A percentile compares a stretch with the other conserved stretches of the same genome.
These are phyloP conservation scores for Microdochium paspali DNA, from an alignment of 2,329 filamentous ascomycete species.

Conservation along the genomic window DNA sequence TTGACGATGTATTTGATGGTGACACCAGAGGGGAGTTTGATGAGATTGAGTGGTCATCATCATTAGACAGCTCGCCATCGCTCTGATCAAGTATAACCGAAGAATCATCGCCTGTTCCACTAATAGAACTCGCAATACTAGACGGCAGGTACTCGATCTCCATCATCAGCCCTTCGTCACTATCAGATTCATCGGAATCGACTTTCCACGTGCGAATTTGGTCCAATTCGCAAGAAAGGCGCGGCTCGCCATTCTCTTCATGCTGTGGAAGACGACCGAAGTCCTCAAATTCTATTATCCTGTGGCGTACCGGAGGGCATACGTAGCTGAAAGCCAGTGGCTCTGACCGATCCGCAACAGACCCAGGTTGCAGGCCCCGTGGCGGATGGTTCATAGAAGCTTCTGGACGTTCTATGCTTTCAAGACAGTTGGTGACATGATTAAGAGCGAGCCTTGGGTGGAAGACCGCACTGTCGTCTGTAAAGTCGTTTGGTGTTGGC, in stretches of 20 bases:
- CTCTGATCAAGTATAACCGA: background rate
- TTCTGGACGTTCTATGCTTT: too few species aligned
- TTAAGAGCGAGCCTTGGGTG: background rate
- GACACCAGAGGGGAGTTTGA: too few species aligned
- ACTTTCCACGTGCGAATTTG: background rate
- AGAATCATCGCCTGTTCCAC: background rate
- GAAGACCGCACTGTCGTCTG: background rate
- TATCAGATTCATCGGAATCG: background rate
- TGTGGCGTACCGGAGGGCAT: background rate
- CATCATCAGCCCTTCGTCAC: background rate
- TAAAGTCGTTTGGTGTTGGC: background rate
- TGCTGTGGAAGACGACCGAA: background rate
- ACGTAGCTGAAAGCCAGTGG: background rate
- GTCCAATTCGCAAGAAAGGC: background rate
- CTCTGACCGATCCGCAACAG: background rate
- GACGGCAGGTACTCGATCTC: background rate
- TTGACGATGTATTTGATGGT: background rate
- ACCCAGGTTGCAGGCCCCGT: too few species aligned
- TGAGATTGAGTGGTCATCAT: background rate
- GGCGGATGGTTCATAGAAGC: too few species aligned
- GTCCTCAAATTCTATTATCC: background rate
- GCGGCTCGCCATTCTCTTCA: background rate
- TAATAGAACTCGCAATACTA: background rate
- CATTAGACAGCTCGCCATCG: background rate
- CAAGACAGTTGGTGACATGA: background rate